Evolutionary conservation across 371 early-diverging fungal genomes (phyloP).

Genomic region (Mucor velutinosus): DNA sequence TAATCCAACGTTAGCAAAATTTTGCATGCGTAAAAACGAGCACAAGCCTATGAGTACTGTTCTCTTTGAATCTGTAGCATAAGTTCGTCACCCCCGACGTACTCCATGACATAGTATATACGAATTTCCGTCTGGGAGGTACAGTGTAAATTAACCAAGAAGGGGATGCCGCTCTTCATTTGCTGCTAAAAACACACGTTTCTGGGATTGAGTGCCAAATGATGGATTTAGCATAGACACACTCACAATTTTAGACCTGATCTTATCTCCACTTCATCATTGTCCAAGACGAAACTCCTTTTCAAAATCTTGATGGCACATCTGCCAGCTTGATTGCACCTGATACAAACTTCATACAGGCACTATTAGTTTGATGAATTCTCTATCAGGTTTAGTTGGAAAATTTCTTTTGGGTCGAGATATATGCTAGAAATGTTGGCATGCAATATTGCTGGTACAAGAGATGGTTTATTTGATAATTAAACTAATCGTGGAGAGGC

Average conservation of each 20-base stretch:
- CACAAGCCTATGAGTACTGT: conserved; percentile 85
- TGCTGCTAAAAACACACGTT: conserved; percentile 89
- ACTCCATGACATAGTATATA: conserved; percentile 99
- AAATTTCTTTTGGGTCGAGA: no score
- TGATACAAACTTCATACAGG: no score
- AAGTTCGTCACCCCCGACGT: conserved; percentile 98
- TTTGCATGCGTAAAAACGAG: conserved; percentile 97
- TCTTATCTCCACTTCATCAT: conserved; percentile 86
- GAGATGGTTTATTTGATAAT: no score
- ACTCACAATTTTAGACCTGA: no score
- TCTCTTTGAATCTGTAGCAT: conserved; percentile 95
- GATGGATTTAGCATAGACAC: background rate
- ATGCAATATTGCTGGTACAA: no score
- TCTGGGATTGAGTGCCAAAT: conserved; percentile 85
- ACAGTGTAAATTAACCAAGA: conserved; percentile 94
- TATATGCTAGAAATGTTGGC: no score
- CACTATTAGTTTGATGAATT: no score
- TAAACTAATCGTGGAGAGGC: no score
- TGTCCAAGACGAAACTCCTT: conserved; percentile 92
- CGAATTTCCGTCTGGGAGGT: conserved; percentile 94
- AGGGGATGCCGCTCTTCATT: conserved; percentile 91
- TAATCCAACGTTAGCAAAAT: conserved; percentile 94
- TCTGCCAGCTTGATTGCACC: no score
- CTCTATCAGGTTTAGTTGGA: no score
- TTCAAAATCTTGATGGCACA: conserved; percentile 98